phyloP scores from a whole-genome alignment of 2,329 filamentous ascomycete species.

The Venturia pyrina region DNA sequence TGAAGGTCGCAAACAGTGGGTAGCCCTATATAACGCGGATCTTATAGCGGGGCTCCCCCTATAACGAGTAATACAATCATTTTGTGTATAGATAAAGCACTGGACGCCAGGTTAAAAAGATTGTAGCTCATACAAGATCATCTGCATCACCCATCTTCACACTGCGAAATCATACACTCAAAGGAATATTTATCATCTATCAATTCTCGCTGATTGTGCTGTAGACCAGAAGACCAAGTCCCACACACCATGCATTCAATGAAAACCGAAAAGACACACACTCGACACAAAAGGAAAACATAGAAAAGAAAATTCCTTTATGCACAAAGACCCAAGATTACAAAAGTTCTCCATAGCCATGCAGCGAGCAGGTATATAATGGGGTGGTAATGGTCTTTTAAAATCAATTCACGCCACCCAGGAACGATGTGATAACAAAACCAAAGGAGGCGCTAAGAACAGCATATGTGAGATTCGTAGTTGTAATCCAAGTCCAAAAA shows the following conservation, averaged over 20 bases:
- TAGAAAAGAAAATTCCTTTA: not conserved
- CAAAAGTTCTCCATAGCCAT: not conserved
- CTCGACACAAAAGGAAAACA: not conserved
- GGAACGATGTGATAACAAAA: not conserved
- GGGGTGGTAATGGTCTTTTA: not conserved
- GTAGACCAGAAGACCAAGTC: not conserved
- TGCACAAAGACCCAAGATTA: not conserved
- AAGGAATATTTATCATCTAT: not conserved
- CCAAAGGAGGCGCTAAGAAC: constrained; percentile 3
- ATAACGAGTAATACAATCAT: no score
- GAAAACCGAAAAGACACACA: not conserved
- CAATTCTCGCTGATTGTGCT: not conserved
- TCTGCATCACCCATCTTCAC: not conserved
- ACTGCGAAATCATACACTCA: not conserved
- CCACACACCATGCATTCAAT: not conserved
- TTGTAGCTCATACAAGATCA: not conserved
- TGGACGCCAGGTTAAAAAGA: no score
- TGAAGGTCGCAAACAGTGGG: no score
- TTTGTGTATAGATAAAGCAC: no score
- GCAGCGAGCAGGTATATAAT: not conserved
- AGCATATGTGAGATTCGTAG: constrained; percentile 1
- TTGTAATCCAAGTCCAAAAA: not conserved
- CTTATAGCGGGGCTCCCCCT: no score
- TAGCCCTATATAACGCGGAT: no score
- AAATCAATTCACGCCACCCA: not conserved